Percentiles rank a stretch among this genome's conserved stretches.
These are phyloP conservation scores for Calonectria hawksworthii DNA, from an alignment of 2,329 filamentous ascomycete genomes.

Conservation along the genomic window DNA sequence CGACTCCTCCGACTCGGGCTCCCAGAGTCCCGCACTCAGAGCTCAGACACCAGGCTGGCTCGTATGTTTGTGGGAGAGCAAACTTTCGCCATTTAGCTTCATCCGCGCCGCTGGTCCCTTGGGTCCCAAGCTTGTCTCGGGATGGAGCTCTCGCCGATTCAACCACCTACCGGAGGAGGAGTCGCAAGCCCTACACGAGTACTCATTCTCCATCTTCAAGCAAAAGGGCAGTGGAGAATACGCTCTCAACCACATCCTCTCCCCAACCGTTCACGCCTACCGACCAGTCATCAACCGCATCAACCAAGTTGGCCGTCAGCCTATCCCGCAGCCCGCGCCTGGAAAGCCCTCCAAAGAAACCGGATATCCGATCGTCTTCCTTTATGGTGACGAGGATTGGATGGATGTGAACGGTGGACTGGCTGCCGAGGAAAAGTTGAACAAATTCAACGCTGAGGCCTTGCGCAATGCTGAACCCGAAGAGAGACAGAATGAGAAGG, in stretches of 20 bases:
- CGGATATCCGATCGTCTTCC: slow-evolving; percentile 86
- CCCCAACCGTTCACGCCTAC: slow-evolving; percentile 92
- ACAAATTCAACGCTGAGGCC: slow-evolving; percentile 58
- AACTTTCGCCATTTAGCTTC: slow-evolving; percentile 93
- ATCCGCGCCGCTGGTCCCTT: slow-evolving; percentile 90
- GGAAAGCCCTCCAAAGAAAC: slow-evolving; percentile 60
- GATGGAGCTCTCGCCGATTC: slow-evolving; percentile 96
- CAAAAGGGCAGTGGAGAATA: slow-evolving; percentile 95
- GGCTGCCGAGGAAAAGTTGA: slow-evolving; percentile 83
- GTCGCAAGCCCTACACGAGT: slow-evolving; percentile 88
- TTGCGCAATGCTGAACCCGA: slow-evolving; percentile 59
- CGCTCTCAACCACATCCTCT: slow-evolving; percentile 90
- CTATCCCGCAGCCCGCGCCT: slow-evolving; percentile 48
- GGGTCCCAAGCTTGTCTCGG: slow-evolving; percentile 91
- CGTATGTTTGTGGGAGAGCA: slow-evolving; percentile 95
- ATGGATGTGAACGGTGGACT: slow-evolving; percentile 94
- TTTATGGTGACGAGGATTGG: slow-evolving; percentile 99
- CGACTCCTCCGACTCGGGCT: slow-evolving; percentile 55
- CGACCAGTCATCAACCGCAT: slow-evolving; percentile 90
- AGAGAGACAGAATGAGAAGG: slow-evolving; percentile 80
- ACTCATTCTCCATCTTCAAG: slow-evolving; percentile 93
- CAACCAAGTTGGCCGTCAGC: slow-evolving; percentile 84
- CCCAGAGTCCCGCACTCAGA: slow-evolving; percentile 33
- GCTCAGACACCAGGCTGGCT: slow-evolving; percentile 74
- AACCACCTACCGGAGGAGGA: slow-evolving; percentile 87